Evolutionary conservation across 176 grass and related monocot species (phyloP).

Genomic region (Carex myosuroides): DNA sequence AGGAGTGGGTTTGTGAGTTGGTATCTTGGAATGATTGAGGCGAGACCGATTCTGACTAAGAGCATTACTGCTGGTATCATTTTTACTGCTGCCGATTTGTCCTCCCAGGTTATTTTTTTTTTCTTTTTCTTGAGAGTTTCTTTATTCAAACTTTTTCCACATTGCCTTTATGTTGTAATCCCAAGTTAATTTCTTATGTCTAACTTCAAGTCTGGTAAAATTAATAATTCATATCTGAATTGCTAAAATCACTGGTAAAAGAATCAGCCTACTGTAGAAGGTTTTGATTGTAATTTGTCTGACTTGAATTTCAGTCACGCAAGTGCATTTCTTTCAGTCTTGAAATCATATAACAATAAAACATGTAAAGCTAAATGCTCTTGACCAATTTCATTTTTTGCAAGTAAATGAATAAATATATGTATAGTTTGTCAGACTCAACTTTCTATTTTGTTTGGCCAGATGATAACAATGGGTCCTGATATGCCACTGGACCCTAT

Average conservation of each 20-base stretch:
- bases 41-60: constrained; percentile 72
- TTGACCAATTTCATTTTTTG: background rate
- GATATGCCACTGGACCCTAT: constrained; percentile 45
- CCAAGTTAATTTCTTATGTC: background rate
- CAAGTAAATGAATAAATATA: background rate
- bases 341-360: background rate
- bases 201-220: background rate
- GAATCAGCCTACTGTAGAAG: background rate
- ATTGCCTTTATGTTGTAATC: background rate
- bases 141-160: background rate
- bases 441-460: constrained; percentile 32
- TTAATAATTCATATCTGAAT: background rate
- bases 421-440: background rate
- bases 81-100: constrained; percentile 69
- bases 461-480: constrained; percentile 59
- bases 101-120: constrained; percentile 52
- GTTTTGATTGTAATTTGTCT: background rate
- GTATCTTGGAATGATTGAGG: constrained; percentile 67
- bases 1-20: constrained; percentile 49
- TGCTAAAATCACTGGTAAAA: background rate
- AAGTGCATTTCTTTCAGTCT: background rate
- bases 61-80: constrained; percentile 80
- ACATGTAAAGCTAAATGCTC: background rate
- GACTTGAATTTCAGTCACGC: background rate
- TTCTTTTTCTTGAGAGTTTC: background rate